These are phyloP conservation scores for Teratosphaeria zuluensis DNA, from an alignment of 2,329 filamentous ascomycete genomes.

Conservation along the genomic window DNA sequence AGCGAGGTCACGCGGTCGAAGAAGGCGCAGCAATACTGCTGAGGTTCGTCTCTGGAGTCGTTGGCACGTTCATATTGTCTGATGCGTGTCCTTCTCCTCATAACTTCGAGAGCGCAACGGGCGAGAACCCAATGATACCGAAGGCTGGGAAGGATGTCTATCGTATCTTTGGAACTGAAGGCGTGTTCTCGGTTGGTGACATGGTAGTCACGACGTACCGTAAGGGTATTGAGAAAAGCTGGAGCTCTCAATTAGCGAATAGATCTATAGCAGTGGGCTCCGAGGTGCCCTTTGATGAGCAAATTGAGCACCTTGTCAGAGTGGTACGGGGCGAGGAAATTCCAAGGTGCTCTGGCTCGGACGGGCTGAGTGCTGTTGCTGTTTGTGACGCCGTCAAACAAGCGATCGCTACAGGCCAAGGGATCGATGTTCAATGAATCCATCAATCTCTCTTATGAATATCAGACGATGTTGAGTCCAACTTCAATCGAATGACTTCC, in stretches of 20 bases:
- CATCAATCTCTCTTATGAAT: too few species aligned
- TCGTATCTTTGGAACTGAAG: conserved; percentile 46
- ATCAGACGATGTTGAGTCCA: too few species aligned
- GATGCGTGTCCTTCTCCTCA: conserved; percentile 44
- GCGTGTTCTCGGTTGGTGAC: conserved; percentile 45
- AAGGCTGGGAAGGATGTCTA: conserved; percentile 38
- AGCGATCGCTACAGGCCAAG: conserved; percentile 30
- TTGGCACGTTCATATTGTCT: conserved; percentile 48
- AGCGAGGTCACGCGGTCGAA: conserved; percentile 41
- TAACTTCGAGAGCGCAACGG: conserved; percentile 48
- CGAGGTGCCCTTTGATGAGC: conserved; percentile 42
- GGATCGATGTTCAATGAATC: conserved; percentile 6
- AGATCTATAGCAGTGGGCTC: conserved; percentile 25
- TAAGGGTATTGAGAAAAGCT: conserved; percentile 29
- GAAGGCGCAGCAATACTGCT: conserved; percentile 48
- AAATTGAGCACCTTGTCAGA: conserved; percentile 42
- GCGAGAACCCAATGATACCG: conserved; percentile 48
- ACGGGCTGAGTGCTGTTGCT: conserved; percentile 42
- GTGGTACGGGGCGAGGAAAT: conserved; percentile 36
- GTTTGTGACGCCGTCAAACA: conserved; percentile 44
- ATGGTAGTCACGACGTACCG: conserved; percentile 42
- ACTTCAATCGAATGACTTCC: too few species aligned
- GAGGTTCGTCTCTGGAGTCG: conserved; percentile 44
- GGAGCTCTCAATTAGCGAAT: conserved; percentile 29
- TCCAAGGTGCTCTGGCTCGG: conserved; percentile 40